phyloP scores from a whole-genome alignment of 371 early-diverging fungal genomes.

The Massospora cicadina region DNA sequence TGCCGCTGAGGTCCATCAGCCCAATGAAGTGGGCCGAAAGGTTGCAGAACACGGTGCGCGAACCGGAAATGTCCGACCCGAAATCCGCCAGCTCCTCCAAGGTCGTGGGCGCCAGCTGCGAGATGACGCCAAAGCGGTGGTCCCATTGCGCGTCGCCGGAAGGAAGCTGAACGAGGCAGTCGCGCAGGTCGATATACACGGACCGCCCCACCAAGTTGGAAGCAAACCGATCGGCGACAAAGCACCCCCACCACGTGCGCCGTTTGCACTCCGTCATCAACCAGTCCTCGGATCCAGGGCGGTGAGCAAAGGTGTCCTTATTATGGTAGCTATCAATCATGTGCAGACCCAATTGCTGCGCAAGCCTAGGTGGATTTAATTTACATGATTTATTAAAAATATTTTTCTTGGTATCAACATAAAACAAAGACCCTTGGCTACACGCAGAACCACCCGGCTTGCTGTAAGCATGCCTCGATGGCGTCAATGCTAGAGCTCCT shows the following conservation, averaged over 20 bases:
- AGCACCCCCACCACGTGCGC: slow-evolving; percentile 12
- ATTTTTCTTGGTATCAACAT: no score
- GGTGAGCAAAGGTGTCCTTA: background rate
- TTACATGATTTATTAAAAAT: no score
- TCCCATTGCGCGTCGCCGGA: slow-evolving; percentile 9
- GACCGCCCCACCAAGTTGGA: background rate
- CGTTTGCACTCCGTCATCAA: slow-evolving; percentile 8
- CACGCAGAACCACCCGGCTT: no score
- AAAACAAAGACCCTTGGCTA: no score
- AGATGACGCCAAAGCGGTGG: slow-evolving; percentile 3
- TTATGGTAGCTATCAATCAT: slow-evolving; percentile 11
- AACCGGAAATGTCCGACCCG: slow-evolving; percentile 3
- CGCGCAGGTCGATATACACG: slow-evolving; percentile 4
- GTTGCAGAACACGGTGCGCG: slow-evolving; percentile 3
- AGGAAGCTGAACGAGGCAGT: slow-evolving; percentile 6
- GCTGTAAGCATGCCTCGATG: no score
- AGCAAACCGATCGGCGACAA: slow-evolving; percentile 11
- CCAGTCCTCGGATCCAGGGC: slow-evolving; percentile 3
- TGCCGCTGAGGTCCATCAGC: slow-evolving; percentile 5
- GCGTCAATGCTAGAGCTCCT: no score
- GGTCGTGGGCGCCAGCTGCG: slow-evolving; percentile 2
- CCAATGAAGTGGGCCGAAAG: slow-evolving; percentile 9
- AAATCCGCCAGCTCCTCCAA: slow-evolving; percentile 5
- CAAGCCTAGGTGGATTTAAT: no score
- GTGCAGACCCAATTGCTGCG: slow-evolving; percentile 9